Base-by-base conservation (phyloP, 495 filamentous ascomycete genomes). In the Parmelia sp. region DNA sequence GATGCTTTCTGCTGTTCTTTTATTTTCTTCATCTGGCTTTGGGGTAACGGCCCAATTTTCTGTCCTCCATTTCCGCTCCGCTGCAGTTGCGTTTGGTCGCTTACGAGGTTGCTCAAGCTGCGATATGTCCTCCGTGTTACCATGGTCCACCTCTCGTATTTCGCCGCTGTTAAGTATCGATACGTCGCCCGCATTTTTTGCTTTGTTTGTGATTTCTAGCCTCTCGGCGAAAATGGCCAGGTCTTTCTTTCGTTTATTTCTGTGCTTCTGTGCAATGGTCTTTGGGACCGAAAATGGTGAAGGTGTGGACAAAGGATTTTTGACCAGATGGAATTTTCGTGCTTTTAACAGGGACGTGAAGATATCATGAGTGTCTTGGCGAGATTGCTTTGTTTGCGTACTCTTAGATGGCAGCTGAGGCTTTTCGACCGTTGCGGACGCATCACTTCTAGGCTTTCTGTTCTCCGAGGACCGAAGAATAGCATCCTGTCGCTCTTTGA, bases 321-420 rank as follows among this genome's bases (percentile, higher is more conserved):
- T 70, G 37, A 65, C 64, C 35, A 73, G 55, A 37, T 71, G 71
- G 39, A 73, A 71, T 17, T 57, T 64, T 47, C 70, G 69, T 12
- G 65, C 65, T 33, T 67, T 58, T 21, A 39, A 17, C 7, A 23
- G 35, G 23, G 37, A 11, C 40, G 31, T 25, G 7, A 27, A 21
- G 5, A 36, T 25, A 4, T 49, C 51, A 40, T 40, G 27, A 45
- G 11, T 31, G 6, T 62, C 42, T 25, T 53, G 57, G 11, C 19
- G 23, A 15, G 19, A 39, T 57, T 47, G 40, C 27, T 35, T 21
- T 17, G 56, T 12, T 31, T 35, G 62, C 23, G 19, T 59, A 21
- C 31, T 37, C 15, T 40, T 29, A 47, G 29, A 25, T 49, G 56
- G 53, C 36, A n/a, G 19, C 37, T 25, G 45, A 17, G 36, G 25